phyloP scores from a whole-genome alignment of 2,329 filamentous ascomycete species.

The Bipolaris zeicola region DNA sequence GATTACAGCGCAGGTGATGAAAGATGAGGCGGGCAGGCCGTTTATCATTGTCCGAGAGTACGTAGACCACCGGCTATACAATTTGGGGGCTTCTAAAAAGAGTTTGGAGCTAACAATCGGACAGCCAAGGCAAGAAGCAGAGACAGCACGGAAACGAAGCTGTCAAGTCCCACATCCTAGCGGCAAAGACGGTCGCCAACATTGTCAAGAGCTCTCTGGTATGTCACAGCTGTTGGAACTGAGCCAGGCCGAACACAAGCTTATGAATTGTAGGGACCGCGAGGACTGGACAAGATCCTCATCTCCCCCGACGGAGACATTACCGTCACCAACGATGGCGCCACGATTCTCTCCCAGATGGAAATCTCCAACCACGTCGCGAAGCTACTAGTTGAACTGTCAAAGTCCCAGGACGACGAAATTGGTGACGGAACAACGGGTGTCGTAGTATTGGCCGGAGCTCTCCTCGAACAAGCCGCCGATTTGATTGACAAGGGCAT shows the following conservation, averaged over 20 bases:
- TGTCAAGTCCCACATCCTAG: slow-evolving; percentile 97
- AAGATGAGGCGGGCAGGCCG: slow-evolving; percentile 95
- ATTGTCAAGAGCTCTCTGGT: slow-evolving; percentile 95
- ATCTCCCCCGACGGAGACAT: slow-evolving; percentile 99
- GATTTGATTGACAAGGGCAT: slow-evolving; percentile 99
- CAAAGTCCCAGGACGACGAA: slow-evolving; percentile 98
- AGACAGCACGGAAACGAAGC: slow-evolving; percentile 95
- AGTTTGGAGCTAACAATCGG: slow-evolving; percentile 31
- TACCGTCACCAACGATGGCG: slow-evolving; percentile 98
- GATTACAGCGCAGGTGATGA: slow-evolving; percentile 72
- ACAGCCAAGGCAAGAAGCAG: slow-evolving; percentile 95
- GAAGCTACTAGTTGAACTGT: slow-evolving; percentile 94
- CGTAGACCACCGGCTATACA: slow-evolving; percentile 46
- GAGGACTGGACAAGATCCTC: slow-evolving; percentile 97
- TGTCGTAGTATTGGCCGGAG: slow-evolving; percentile 93
- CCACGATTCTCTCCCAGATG: slow-evolving; percentile 96
- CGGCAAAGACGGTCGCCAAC: slow-evolving; percentile 92
- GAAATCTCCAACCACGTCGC: slow-evolving; percentile 98
- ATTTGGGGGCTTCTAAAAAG: background rate
- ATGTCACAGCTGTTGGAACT: slow-evolving; percentile 28
- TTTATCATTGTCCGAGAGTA: slow-evolving; percentile 99
- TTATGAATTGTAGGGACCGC: slow-evolving; percentile 67
- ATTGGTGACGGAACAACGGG: slow-evolving; percentile 98
- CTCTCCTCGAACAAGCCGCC: slow-evolving; percentile 92
- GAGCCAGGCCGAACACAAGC: background rate